Evolutionary conservation across 2,329 filamentous ascomycete species (phyloP).

Genomic region (Cytospora piceicola): DNA sequence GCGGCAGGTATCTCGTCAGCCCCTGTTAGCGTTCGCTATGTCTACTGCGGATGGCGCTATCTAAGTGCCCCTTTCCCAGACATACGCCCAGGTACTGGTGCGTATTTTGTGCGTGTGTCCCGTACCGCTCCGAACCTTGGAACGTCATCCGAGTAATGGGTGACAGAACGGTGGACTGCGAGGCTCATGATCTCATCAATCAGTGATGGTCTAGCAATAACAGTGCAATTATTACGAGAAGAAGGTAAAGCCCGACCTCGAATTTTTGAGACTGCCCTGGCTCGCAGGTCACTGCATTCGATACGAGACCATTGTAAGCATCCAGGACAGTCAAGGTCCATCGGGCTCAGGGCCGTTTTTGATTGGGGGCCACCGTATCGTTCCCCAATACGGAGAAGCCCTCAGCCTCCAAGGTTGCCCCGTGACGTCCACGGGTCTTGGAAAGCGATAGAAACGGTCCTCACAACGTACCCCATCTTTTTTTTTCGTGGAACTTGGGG

Average conservation of each 20-base stretch:
- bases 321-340: background rate
- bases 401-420: background rate
- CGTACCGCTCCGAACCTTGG: slow-evolving; percentile 4
- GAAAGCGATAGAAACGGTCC: slow-evolving; percentile 1
- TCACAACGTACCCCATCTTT: background rate
- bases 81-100: slow-evolving; percentile 12
- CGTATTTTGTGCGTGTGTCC: background rate
- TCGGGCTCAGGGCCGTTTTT: background rate
- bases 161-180: background rate
- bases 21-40: slow-evolving; percentile 28
- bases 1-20: slow-evolving; percentile 22
- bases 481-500: background rate
- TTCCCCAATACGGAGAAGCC: background rate
- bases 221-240: background rate
- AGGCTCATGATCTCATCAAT: background rate
- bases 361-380: background rate
- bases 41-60: slow-evolving; percentile 18
- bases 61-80: slow-evolving; percentile 24
- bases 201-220: background rate
- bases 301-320: background rate
- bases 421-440: background rate
- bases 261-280: background rate
- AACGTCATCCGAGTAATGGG: slow-evolving; percentile 1
- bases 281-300: background rate
- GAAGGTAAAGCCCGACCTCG: background rate